phyloP scores from a whole-genome alignment of 75 land plant genomes.

The Pinus tabuliformis region DNA sequence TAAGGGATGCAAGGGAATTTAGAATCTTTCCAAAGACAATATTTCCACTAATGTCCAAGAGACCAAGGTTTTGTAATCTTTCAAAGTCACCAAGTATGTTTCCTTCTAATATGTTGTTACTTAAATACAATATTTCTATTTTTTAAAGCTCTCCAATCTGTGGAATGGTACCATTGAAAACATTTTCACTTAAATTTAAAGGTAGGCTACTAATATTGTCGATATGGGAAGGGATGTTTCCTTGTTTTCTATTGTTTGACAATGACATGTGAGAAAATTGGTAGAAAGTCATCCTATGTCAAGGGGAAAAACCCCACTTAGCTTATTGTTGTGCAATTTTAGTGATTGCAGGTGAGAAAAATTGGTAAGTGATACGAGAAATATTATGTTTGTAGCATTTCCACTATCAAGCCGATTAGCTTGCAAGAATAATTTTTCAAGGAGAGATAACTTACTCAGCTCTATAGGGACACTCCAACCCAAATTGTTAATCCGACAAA shows the following conservation, averaged over 20 bases:
- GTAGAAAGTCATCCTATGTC: not conserved
- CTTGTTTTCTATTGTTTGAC: not conserved
- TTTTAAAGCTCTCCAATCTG: not conserved
- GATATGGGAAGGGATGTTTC: not conserved
- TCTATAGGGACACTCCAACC: constrained; percentile 22
- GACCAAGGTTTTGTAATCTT: not conserved
- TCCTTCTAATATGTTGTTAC: constrained; percentile 1
- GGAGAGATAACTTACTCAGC: constrained; percentile 14
- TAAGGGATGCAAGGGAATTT: not conserved
- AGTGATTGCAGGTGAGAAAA: not conserved
- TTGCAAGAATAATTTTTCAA: not conserved
- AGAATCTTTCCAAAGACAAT: not conserved
- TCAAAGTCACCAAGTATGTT: constrained; percentile 1
- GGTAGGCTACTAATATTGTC: not conserved
- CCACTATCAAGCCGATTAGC: not conserved
- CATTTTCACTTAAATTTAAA: not conserved
- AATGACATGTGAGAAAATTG: not conserved
- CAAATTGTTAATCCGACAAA: not conserved
- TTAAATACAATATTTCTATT: not conserved
- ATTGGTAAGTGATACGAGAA: not conserved
- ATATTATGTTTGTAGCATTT: not conserved
- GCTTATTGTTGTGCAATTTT: not conserved
- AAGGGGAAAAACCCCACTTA: not conserved
- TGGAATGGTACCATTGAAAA: not conserved
- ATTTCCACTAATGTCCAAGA: not conserved